These are phyloP conservation scores for Arachis stenosperma DNA, from an alignment of 306 rosid genomes.

Conservation along the genomic window DNA sequence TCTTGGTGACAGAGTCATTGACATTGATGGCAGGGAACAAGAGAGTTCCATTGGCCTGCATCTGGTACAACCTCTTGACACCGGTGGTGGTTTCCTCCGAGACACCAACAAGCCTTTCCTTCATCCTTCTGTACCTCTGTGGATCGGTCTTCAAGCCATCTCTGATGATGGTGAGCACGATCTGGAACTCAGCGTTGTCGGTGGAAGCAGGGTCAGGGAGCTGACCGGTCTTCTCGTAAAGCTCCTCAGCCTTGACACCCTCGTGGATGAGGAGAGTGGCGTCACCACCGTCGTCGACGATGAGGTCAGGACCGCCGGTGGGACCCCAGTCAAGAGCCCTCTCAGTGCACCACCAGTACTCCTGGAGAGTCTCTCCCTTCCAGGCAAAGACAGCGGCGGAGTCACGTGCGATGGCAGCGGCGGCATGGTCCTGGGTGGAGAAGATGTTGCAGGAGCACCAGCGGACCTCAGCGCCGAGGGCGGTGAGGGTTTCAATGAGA, in stretches of 20 bases:
- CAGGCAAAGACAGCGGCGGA: conserved; percentile 95
- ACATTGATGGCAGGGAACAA: conserved; percentile 96
- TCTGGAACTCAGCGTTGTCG: conserved; percentile 83
- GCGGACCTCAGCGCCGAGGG: conserved; percentile 95
- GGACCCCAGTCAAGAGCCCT: conserved; percentile 95
- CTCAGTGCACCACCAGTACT: conserved; percentile 99
- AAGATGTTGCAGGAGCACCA: conserved; percentile 99
- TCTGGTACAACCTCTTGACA: conserved; percentile 94
- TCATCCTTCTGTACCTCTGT: conserved; percentile 81
- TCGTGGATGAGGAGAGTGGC: conserved; percentile 83
- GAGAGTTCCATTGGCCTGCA: conserved; percentile 74
- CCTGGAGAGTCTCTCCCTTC: conserved; percentile 95
- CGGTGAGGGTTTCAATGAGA: conserved; percentile 91
- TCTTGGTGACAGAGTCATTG: conserved; percentile 96
- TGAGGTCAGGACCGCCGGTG: conserved; percentile 86
- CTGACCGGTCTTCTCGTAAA: conserved; percentile 56
- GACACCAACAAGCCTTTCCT: conserved; percentile 84
- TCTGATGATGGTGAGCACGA: conserved; percentile 72
- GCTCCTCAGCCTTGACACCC: conserved; percentile 94
- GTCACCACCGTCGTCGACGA: conserved; percentile 96
- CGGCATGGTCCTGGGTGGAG: conserved; percentile 99
- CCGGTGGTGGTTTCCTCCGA: conserved; percentile 98
- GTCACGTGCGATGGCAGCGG: conserved; percentile 94
- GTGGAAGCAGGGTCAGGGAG: conserved; percentile 77
- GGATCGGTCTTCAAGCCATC: conserved; percentile 87